Percentiles rank a stretch among this genome's conserved stretches.
Conservation (phyloP, 169 alveolate species). For the Plasmodium cynomolgi region DNA sequence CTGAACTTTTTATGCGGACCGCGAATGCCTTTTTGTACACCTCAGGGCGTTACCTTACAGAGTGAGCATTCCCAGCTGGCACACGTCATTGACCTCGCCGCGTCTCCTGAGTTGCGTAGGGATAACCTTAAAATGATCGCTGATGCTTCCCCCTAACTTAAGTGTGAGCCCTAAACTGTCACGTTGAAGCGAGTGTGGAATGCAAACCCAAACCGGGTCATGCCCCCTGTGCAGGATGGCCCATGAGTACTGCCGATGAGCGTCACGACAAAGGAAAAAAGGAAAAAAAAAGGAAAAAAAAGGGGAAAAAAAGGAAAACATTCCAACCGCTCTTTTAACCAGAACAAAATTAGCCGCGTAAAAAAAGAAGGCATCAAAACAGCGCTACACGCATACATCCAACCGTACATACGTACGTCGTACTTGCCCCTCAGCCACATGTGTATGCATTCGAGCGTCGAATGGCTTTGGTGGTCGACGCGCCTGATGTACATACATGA, state of each 20-base stretch:
- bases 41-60: background rate
- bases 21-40: background rate
- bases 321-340: background rate
- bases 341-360: background rate
- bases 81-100: background rate
- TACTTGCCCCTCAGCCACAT: background rate
- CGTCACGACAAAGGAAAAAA: background rate
- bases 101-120: background rate
- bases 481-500: background rate
- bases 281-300: too few species aligned
- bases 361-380: background rate
- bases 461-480: background rate
- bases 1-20: background rate
- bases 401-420: background rate
- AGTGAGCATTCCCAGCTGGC: background rate
- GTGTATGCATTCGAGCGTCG: background rate
- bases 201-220: background rate
- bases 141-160: background rate
- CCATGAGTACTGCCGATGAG: background rate
- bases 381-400: background rate
- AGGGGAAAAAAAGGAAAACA: too few species aligned
- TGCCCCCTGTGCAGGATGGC: background rate
- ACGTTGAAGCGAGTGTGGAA: background rate
- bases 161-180: background rate
- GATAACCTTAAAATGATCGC: background rate